These are phyloP conservation scores for Penicillium egyptiacum DNA, from an alignment of 495 filamentous ascomycete species.

Conservation along the genomic window DNA sequence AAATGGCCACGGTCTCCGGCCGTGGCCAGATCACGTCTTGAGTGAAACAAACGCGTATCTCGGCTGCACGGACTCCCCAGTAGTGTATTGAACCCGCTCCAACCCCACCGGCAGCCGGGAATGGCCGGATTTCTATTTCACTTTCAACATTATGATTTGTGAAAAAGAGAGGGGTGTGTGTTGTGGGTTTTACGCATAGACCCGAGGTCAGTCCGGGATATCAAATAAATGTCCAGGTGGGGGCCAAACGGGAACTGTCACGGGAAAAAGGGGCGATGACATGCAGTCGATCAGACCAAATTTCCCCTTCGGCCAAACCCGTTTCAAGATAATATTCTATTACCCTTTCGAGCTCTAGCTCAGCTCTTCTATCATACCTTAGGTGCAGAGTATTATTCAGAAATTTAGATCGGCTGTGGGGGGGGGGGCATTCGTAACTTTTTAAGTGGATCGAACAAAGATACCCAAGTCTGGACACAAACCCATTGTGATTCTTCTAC, in stretches of 20 bases:
- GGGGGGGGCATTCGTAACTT: slow-evolving; percentile 3
- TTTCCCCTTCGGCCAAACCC: slow-evolving; percentile 14
- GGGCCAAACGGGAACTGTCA: slow-evolving; percentile 18
- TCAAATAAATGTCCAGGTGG: slow-evolving; percentile 2
- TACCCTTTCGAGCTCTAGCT: not conserved
- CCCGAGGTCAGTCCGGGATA: slow-evolving; percentile 5
- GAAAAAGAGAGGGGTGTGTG: not conserved
- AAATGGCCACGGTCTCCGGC: slow-evolving; percentile 3
- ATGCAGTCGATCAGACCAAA: slow-evolving; percentile 31
- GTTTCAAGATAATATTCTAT: not conserved
- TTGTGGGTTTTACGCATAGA: slow-evolving; percentile 9
- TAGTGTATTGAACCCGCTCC: slow-evolving; percentile 7
- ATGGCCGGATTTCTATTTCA: slow-evolving; percentile 10
- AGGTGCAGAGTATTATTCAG: not conserved
- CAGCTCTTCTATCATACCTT: too few species aligned
- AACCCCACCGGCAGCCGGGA: slow-evolving; percentile 10
- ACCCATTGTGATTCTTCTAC: slow-evolving; percentile 1
- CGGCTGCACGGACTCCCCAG: slow-evolving; percentile 40
- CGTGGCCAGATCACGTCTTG: slow-evolving; percentile 11
- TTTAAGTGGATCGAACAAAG: slow-evolving; percentile 9
- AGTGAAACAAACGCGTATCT: slow-evolving; percentile 49
- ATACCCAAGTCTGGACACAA: slow-evolving; percentile 6
- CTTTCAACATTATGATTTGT: not conserved
- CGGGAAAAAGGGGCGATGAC: slow-evolving; percentile 25
- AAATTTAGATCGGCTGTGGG: slow-evolving; percentile 8